Base-by-base conservation (phyloP, 2,329 filamentous ascomycete species). In the Erysiphe pulchra region DNA sequence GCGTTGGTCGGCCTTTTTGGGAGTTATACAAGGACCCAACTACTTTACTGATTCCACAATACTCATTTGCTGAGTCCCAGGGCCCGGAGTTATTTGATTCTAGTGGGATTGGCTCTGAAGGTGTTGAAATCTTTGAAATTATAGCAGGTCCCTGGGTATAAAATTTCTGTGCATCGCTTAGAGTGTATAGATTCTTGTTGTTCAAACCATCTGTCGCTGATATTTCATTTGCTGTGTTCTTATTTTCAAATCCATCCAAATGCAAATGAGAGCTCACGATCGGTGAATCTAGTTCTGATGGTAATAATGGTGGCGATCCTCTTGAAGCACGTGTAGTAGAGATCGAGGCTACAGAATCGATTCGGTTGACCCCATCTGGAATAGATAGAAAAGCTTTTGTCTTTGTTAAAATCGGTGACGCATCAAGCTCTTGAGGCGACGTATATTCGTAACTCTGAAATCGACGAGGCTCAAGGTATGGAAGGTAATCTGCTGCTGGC, bases 241-340 rank as follows among this genome's bases (percentile, higher is more conserved):
- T 13, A n/a, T n/a, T n/a, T 34, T 14, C 33, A 14, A n/a, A 14
- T 28, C 8, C 8, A 28, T 28, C 24, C 24, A 28, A 28, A 28
- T 28, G 1, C 24, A 28, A 1, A 28, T 28, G 24, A 28, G 24
- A 8, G 24, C 24, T 28, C 24, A 28, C 24, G 24, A 28, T 28
- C 24, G 24, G 24, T 9, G 24, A 28, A 28, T 28, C 24, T 34
- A 34, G 4, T 13, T 34, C 33, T 34, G 33, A 34, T 34, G 33
- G 33, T 14, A n/a, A 34, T 1, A 13, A 4, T 4, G 90, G 87
- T 5, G 90, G 90, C 28, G 87, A 95, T 39, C 90, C 90, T 53
- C 90, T 73, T 56, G 81, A 86, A 17, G 90, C 90, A 51, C 82
- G 76, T 2, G 87, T 94, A 0, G 90, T 98, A 2, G 86, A 92